Evolutionary conservation across 495 filamentous ascomycete genomes (phyloP).

Genomic region (Stereocaulon alpinum): DNA sequence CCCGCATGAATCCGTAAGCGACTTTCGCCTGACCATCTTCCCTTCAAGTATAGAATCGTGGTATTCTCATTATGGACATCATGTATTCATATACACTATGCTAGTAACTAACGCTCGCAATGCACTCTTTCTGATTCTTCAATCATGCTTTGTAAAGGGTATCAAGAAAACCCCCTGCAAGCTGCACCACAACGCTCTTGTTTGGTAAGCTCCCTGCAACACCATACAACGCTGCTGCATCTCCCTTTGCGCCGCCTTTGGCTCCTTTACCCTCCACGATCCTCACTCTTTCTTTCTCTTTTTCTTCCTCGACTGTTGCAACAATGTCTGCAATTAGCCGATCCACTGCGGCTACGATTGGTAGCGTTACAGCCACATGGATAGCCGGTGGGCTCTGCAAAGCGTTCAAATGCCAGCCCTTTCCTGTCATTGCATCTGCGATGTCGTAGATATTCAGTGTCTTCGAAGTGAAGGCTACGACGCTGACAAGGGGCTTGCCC

Average conservation of each 20-base stretch:
- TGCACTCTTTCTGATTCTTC: not conserved
- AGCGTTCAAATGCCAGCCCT: slow-evolving; percentile 94
- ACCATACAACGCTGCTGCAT: slow-evolving; percentile 84
- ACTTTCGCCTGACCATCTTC: not conserved
- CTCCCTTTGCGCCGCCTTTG: slow-evolving; percentile 51
- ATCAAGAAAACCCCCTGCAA: slow-evolving; percentile 89
- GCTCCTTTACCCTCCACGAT: slow-evolving; percentile 63
- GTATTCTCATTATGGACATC: not conserved
- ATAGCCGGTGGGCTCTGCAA: slow-evolving; percentile 88
- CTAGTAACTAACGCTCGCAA: not conserved
- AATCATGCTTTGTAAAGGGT: slow-evolving; percentile 74
- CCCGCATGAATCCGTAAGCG: not conserved
- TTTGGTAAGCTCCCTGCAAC: slow-evolving; percentile 92
- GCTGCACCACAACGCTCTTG: slow-evolving; percentile 83
- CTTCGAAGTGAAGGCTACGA: slow-evolving; percentile 75
- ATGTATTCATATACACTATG: slow-evolving; percentile 9
- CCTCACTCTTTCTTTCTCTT: slow-evolving; percentile 51
- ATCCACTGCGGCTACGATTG: slow-evolving; percentile 70
- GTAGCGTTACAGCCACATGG: slow-evolving; percentile 89
- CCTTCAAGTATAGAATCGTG: no score
- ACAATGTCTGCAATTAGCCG: slow-evolving; percentile 67
- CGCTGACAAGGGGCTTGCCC: slow-evolving; percentile 77
- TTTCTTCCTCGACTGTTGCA: slow-evolving; percentile 66
- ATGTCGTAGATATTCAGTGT: slow-evolving; percentile 78
- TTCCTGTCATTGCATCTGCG: slow-evolving; percentile 67